These are phyloP conservation scores for Peterozyma toletana DNA, from an alignment of 805 yeast species.

Conservation along the genomic window DNA sequence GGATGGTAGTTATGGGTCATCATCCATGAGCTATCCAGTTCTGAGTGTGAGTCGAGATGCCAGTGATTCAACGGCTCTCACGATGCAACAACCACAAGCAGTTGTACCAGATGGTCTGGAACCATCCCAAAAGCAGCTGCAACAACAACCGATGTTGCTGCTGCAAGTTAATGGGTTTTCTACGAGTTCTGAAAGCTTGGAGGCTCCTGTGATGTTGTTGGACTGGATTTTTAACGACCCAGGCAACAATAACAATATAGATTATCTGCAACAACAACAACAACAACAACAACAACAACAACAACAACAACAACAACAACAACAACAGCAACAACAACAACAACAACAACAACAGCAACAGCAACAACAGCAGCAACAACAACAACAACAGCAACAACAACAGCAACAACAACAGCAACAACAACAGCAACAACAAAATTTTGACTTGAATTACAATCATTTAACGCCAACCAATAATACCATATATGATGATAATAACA, in stretches of 20 bases:
- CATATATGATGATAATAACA: too few species aligned
- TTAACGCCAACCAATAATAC: neutral
- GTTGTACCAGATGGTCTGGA: too few species aligned
- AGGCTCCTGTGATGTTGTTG: slow-evolving; percentile 14
- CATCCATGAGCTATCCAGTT: too few species aligned
- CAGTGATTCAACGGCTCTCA: too few species aligned
- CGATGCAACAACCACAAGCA: too few species aligned
- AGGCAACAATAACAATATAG: neutral
- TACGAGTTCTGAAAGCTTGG: slow-evolving; percentile 6
- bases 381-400: neutral
- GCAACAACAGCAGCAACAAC: neutral
- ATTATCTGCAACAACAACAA: neutral
- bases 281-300: neutral
- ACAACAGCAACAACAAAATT: neutral
- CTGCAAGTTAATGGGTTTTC: too few species aligned
- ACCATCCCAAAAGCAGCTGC: too few species aligned
- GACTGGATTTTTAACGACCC: slow-evolving; percentile 22
- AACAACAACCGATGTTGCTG: too few species aligned
- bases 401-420: neutral
- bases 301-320: neutral
- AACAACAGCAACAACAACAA: neutral
- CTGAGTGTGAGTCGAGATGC: too few species aligned
- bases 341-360: neutral
- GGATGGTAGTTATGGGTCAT: too few species aligned
- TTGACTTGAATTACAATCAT: neutral